Evolutionary conservation across 352 stramenopile genomes (phyloP).

Genomic region (Albugo candida): DNA sequence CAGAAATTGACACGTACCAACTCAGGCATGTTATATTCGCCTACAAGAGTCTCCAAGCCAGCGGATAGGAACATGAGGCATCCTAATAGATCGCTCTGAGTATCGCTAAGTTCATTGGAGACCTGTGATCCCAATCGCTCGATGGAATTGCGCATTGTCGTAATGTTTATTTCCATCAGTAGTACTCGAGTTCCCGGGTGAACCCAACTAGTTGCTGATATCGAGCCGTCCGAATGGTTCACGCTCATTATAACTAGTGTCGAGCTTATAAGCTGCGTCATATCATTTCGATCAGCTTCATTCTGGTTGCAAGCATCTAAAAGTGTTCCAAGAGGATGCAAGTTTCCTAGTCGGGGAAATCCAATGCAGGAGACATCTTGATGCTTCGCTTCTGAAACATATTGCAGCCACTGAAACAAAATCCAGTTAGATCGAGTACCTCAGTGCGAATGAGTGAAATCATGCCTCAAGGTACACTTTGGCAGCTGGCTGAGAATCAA

Average conservation of each 20-base stretch:
- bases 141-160: conserved; percentile 7
- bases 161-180: conserved; percentile 81
- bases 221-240: conserved; percentile 45
- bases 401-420: conserved; percentile 39
- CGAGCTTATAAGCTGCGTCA: conserved; percentile 70
- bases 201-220: conserved; percentile 68
- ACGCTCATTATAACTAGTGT: conserved; percentile 72
- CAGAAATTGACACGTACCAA: conserved; percentile 24
- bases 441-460: not conserved
- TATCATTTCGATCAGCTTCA: conserved; percentile 40
- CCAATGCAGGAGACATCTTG: conserved; percentile 52
- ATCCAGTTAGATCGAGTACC: not conserved
- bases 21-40: conserved; percentile 75
- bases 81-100: conserved; percentile 61
- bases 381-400: conserved; percentile 52
- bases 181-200: conserved; percentile 57
- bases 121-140: conserved; percentile 51
- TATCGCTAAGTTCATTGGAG: conserved; percentile 57
- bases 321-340: conserved; percentile 72
- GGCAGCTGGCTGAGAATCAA: conserved; percentile 61
- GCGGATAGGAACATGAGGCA: conserved; percentile 78
- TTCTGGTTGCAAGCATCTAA: conserved; percentile 4
- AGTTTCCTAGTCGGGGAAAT: conserved; percentile 61
- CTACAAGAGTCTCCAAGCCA: conserved; percentile 61
- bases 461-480: conserved; percentile 64